Evolutionary conservation across 139 green algal genomes (phyloP).

Genomic region (Bryopsis sp.): DNA sequence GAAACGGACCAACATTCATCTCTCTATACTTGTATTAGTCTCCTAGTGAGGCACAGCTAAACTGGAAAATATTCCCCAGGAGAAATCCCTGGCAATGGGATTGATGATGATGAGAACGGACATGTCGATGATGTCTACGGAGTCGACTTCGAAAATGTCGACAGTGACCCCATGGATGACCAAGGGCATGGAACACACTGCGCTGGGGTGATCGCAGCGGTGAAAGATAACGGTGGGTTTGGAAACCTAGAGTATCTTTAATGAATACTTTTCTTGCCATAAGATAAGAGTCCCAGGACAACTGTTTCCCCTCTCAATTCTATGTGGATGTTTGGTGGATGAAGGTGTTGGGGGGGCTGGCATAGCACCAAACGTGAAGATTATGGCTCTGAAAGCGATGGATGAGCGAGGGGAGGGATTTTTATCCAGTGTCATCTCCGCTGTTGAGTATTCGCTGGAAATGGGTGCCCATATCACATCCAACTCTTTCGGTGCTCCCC

Average conservation of each 20-base stretch:
- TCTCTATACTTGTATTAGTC: too few species aligned
- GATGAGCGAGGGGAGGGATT: conserved; percentile 20
- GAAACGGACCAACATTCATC: not conserved
- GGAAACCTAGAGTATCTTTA: not conserved
- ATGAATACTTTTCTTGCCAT: not conserved
- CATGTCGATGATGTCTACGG: conserved; percentile 37
- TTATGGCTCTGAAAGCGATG: conserved; percentile 39
- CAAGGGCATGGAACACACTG: conserved; percentile 43
- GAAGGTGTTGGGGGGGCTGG: conserved; percentile 11
- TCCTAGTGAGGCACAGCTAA: too few species aligned
- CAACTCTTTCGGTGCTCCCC: conserved; percentile 12
- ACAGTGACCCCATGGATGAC: conserved; percentile 32
- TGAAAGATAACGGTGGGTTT: conserved; percentile 29
- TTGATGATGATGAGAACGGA: conserved; percentile 59
- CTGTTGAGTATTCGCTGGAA: conserved; percentile 25
- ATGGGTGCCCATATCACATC: conserved; percentile 27
- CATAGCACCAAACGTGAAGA: conserved; percentile 28
- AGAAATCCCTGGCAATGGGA: conserved; percentile 43
- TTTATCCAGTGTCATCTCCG: conserved; percentile 26
- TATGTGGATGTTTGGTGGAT: not conserved
- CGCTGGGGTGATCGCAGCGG: conserved; percentile 39
- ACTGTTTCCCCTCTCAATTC: too few species aligned
- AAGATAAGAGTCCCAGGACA: not conserved
- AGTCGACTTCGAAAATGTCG: conserved; percentile 25
- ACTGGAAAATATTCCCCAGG: too few species aligned